Evolutionary conservation across 2,329 filamentous ascomycete species (phyloP), one percentile per base, ranked within the genome.

Genomic region (Cordyceps sp.): DNA sequence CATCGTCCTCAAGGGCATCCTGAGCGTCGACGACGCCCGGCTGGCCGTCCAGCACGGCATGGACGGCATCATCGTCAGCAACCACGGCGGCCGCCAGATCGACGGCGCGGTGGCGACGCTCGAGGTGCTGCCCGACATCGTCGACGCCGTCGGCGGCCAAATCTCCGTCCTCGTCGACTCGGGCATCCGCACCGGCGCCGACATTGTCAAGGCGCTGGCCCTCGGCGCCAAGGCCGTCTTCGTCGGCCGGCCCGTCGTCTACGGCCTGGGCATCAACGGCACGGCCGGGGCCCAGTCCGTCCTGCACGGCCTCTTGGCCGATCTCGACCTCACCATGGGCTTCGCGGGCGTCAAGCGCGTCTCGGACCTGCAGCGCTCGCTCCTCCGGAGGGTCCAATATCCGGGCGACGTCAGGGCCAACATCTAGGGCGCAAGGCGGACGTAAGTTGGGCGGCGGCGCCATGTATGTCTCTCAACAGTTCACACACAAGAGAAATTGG

Each of bases 61-160:
- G 13, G 50, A 58, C 23, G 57, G 53, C 1, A 54, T 61, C 32
- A 48, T 58, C 14, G 47, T 62, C 3, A 58, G 52, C 26, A 61
- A 61, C 34, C 58, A 62, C 33, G 57, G 57, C 6, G 57, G 56
- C 6, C 44, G 59, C 13, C 58, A 62, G 33, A 44, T 61, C 0
- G 56, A 62, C 26, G 54, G 55, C 29, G 39, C 53, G 13, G 32
- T 55, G 30, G 38, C 45, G 21, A 70, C 73, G 0, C 69, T 83
- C 32, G 64, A 54, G 71, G 37, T 57, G 72, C 55, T 37, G 0
- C 45, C 57, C 0, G 53, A 55, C 12, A 57, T 58, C 23, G 47
- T 46, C 5, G 68, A 73, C 4, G 69, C 69, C 1, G 73, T 73
- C 0, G 69, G 75, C 3, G 59, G 62, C 14, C 61, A 59, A 36